These are phyloP conservation scores for Fusarium phyllophilum DNA, from an alignment of 2,329 filamentous ascomycete species.

Conservation along the genomic window DNA sequence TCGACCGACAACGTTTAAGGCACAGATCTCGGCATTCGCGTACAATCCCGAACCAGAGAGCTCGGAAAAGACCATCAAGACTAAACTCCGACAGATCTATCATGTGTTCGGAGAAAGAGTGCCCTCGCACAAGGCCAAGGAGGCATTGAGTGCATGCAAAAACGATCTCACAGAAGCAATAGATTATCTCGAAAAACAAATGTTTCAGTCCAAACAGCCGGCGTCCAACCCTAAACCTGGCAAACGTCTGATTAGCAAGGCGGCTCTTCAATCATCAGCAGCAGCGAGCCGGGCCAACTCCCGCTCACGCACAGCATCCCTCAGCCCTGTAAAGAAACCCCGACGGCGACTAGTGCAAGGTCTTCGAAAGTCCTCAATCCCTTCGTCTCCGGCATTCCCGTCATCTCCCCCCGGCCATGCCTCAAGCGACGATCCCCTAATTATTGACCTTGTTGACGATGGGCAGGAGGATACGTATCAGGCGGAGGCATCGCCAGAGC, in stretches of 20 bases:
- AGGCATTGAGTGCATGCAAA: conserved; percentile 47
- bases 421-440: conserved; percentile 50
- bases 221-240: conserved; percentile 37
- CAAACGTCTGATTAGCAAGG: conserved; percentile 49
- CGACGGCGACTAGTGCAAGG: conserved; percentile 53
- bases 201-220: conserved; percentile 11
- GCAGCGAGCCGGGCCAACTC: conserved; percentile 18
- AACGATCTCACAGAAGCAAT: conserved; percentile 52
- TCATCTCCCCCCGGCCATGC: conserved; percentile 38
- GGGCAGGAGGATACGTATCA: conserved; percentile 57
- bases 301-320: conserved; percentile 29
- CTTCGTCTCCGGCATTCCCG: conserved; percentile 36
- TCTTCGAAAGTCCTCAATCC: conserved; percentile 41
- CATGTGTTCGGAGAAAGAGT: conserved; percentile 49
- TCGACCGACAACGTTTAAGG: conserved; percentile 66
- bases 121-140: conserved; percentile 45
- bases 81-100: conserved; percentile 51
- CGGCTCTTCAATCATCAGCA: conserved; percentile 36
- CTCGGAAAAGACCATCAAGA: conserved; percentile 47
- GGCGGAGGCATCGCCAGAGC: conserved; percentile 47
- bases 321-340: conserved; percentile 47
- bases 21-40: conserved; percentile 51
- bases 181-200: conserved; percentile 42
- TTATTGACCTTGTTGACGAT: conserved; percentile 52
- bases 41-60: conserved; percentile 60